Evolutionary conservation across 2,329 filamentous ascomycete species (phyloP), one percentile per base, ranked within the genome.

Genomic region (Apiospora aurea): DNA sequence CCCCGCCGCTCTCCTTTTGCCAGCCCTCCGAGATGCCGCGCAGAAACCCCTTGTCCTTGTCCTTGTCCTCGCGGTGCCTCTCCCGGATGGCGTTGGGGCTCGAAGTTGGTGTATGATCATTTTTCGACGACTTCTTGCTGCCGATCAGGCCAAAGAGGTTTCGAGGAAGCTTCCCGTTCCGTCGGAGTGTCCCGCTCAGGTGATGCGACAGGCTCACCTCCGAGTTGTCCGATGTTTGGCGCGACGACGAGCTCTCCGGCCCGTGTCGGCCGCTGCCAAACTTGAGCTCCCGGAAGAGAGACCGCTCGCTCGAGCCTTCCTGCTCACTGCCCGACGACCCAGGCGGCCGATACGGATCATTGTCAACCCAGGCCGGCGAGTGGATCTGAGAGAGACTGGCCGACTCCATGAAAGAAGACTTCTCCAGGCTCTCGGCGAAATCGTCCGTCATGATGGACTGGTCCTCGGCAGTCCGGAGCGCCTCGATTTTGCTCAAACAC

Each of bases 321-420:
- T 78, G 72, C 16, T 89, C 87, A 74, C 87, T 88, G 18, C 86
- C 87, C 1, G 87, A 87, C 18, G 86, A 88, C 1, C 86, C 86
- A 0, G 87, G 86, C 4, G 86, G 81, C 0, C 78, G 79, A 38
- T 78, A 80, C 11, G 76, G 72, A 69, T 83, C 80, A 66, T 78
- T 77, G 24, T 84, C 82, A 38, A 78, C 73, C 80, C 81, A 83
- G 24, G 79, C 74, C 8, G 76, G 69, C 70, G 72, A 76, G 75
- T 79, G 80, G n/a, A 79, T 82, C 68, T 82, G 82, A 8, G 84
- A 81, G 13, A 80, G 72, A 43, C 76, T 82, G 70, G 81, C 75
- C 41, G 80, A 79, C 70, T 85, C 84, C 16, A 80, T 74, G 14
- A 85, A 75, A 49, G 79, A 82, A 21, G 80, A 77, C 70, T 84